These are phyloP conservation scores for Botrytis tulipae DNA, from an alignment of 2,329 filamentous ascomycete species.

Conservation along the genomic window DNA sequence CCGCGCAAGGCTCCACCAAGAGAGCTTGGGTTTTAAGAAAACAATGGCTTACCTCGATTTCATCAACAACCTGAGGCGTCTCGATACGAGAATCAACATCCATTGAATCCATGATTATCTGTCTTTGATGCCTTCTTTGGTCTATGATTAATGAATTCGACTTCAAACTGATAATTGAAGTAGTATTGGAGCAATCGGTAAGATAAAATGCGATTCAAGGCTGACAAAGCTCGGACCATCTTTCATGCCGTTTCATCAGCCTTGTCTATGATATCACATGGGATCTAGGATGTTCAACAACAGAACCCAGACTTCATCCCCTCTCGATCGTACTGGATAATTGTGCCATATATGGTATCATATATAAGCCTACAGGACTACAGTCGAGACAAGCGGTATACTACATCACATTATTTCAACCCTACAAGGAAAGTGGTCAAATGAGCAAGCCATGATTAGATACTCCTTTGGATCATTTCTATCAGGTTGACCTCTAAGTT, in stretches of 20 bases:
- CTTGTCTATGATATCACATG: slow-evolving; percentile 4
- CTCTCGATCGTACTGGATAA: not conserved
- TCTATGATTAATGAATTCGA: not conserved
- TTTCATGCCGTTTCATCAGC: not conserved
- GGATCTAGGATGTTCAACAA: not conserved
- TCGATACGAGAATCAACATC: not conserved
- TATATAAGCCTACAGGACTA: not conserved
- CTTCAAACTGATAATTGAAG: not conserved
- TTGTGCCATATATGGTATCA: not conserved
- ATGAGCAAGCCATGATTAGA: not conserved
- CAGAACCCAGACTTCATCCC: not conserved
- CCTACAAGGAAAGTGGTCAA: not conserved
- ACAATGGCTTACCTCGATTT: slow-evolving; percentile 2
- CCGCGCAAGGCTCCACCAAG: slow-evolving; percentile 11
- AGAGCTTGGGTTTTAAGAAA: not conserved
- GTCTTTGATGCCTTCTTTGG: not conserved
- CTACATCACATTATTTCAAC: not conserved
- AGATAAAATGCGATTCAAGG: slow-evolving; percentile 8
- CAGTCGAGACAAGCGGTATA: not conserved
- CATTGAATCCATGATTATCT: slow-evolving; percentile 17
- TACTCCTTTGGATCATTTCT: not conserved
- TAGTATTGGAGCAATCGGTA: not conserved
- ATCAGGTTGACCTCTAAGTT: not conserved
- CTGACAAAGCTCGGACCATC: slow-evolving; percentile 2
- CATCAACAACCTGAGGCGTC: not conserved